These are phyloP conservation scores for Trametes coccinea DNA, from an alignment of 768 basidiomycete species.

Conservation along the genomic window DNA sequence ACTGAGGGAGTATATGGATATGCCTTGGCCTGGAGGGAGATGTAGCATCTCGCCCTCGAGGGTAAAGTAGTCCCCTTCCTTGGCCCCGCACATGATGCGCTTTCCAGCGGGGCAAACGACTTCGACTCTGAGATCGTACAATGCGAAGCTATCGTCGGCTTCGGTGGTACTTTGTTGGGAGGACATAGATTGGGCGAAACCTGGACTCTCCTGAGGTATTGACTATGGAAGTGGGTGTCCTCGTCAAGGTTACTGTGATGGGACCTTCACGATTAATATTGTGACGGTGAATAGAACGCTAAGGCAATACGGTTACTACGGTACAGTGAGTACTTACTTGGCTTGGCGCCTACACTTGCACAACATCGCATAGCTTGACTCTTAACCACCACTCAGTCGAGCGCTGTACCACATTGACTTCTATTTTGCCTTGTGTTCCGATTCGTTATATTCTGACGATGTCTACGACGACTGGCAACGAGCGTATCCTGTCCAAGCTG, in stretches of 20 bases:
- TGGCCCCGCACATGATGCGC: slow-evolving; percentile 64
- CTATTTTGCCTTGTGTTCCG: too few species aligned
- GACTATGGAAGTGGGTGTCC: too few species aligned
- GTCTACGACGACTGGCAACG: not conserved
- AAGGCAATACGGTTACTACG: too few species aligned
- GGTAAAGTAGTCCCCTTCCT: slow-evolving; percentile 60
- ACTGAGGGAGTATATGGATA: slow-evolving; percentile 72
- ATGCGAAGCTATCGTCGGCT: slow-evolving; percentile 40
- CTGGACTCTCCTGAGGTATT: not conserved
- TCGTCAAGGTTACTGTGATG: too few species aligned
- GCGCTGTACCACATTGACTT: too few species aligned
- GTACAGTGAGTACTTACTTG: too few species aligned
- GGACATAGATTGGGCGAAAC: not conserved
- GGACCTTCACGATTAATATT: too few species aligned
- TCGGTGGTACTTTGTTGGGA: slow-evolving; percentile 8
- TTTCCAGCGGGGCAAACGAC: slow-evolving; percentile 58
- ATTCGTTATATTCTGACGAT: not conserved
- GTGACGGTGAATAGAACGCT: too few species aligned
- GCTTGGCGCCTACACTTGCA: too few species aligned
- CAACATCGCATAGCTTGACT: too few species aligned
- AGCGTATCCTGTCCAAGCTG: slow-evolving; percentile 35
- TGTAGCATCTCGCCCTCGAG: slow-evolving; percentile 64
- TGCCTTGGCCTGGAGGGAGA: slow-evolving; percentile 61
- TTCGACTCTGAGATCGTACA: slow-evolving; percentile 67
- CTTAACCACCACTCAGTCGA: too few species aligned